Conservation (phyloP, 768 basidiomycete genomes). For the Suillus americanus region DNA sequence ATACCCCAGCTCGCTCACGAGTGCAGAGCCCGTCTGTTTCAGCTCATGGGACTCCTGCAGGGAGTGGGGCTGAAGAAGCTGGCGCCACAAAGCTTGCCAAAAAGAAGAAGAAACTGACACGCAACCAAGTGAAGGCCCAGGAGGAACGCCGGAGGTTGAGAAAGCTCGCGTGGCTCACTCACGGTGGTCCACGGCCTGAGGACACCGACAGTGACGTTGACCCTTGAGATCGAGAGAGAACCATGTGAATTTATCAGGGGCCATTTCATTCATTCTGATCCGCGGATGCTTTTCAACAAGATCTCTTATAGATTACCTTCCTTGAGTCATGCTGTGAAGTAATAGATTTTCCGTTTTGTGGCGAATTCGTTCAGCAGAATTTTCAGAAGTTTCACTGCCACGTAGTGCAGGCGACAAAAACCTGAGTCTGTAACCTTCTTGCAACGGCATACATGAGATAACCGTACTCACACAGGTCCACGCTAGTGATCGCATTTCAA, state of each 20-base stretch:
- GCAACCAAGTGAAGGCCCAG: conserved; percentile 85
- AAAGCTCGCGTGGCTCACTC: conserved; percentile 80
- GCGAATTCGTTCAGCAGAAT: background rate
- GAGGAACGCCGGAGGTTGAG: conserved; percentile 82
- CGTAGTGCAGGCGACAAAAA: background rate
- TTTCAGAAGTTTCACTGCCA: background rate
- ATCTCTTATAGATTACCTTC: conserved; percentile 6
- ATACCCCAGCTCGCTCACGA: conserved; percentile 71
- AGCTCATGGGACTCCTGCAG: conserved; percentile 70
- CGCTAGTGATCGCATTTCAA: background rate
- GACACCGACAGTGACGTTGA: conserved; percentile 70
- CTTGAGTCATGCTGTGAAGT: background rate
- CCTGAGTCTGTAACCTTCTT: background rate
- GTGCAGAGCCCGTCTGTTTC: conserved; percentile 72
- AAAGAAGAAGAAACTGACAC: conserved; percentile 92
- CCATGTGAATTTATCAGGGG: conserved; percentile 2
- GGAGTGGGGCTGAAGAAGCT: conserved; percentile 72
- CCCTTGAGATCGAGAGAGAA: conserved; percentile 11
- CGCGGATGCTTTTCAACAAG: conserved; percentile 3
- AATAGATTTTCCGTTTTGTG: conserved; percentile 2
- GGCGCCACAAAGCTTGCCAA: conserved; percentile 43
- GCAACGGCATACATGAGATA: background rate
- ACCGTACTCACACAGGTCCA: background rate
- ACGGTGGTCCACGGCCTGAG: conserved; percentile 81
- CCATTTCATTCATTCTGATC: conserved; percentile 7